phyloP scores from a whole-genome alignment of 495 filamentous ascomycete species.

The Ascodesmis nigricans region DNA sequence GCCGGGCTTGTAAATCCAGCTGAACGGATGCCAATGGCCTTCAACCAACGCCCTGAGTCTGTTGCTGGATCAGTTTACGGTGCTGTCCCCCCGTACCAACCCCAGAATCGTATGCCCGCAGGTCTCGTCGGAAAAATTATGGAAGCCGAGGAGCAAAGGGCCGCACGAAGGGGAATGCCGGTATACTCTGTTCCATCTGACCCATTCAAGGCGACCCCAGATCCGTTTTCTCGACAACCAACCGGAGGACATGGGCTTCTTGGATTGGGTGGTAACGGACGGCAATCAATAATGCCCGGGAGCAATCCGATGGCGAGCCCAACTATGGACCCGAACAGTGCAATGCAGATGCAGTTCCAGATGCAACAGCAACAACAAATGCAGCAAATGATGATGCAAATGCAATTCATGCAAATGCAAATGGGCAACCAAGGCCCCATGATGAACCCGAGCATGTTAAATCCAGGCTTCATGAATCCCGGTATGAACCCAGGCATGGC shows the following conservation, averaged over 20 bases:
- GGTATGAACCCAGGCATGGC: too few species aligned
- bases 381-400: conserved; percentile 58
- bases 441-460: conserved; percentile 22
- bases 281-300: background rate
- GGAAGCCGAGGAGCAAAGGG: conserved; percentile 23
- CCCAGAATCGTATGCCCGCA: conserved; percentile 31
- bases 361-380: conserved; percentile 17
- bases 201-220: background rate
- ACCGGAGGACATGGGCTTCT: conserved; percentile 23
- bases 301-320: too few species aligned
- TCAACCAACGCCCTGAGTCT: conserved; percentile 39
- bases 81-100: conserved; percentile 19
- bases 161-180: conserved; percentile 13
- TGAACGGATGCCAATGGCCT: conserved; percentile 53
- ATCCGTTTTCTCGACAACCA: conserved; percentile 21
- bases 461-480: too few species aligned
- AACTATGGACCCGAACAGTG: too few species aligned
- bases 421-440: conserved; percentile 23
- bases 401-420: conserved; percentile 80
- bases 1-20: conserved; percentile 54
- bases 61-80: conserved; percentile 24
- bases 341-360: conserved; percentile 16
- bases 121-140: conserved; percentile 86
- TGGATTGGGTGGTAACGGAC: conserved; percentile 21
- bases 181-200: background rate